A percentile compares a stretch with the other conserved stretches of the same genome.
phyloP scores from a whole-genome alignment of 768 basidiomycete genomes.

The Russula earlei region DNA sequence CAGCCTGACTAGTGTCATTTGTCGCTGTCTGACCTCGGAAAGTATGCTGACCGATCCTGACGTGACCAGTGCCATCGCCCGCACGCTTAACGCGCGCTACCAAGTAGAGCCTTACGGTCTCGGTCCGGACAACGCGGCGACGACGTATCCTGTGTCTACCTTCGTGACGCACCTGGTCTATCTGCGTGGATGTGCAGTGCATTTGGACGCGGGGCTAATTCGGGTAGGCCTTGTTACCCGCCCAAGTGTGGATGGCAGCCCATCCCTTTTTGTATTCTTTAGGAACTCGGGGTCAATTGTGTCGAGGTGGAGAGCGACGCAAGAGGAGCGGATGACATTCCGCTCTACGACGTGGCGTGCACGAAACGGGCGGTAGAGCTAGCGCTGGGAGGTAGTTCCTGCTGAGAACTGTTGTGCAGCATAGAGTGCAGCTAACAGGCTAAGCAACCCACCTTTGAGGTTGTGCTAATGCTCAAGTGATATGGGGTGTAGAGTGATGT shows the following conservation, averaged over 20 bases:
- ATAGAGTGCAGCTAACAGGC: too few relatives aligned
- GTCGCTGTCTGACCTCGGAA: neutral
- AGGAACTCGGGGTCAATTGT: constrained; percentile 55
- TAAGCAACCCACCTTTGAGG: too few relatives aligned
- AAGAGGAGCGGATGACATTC: constrained; percentile 24
- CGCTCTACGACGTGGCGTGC: constrained; percentile 37
- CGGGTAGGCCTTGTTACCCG: constrained; percentile 39
- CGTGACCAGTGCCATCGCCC: constrained; percentile 48
- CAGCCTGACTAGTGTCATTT: constrained; percentile 17
- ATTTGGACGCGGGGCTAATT: constrained; percentile 51
- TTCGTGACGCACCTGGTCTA: constrained; percentile 83
- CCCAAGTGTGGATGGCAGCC: neutral
- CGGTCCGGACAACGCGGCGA: constrained; percentile 38
- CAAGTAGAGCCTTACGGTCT: constrained; percentile 43
- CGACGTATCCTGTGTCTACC: constrained; percentile 63
- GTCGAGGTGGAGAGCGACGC: constrained; percentile 35
- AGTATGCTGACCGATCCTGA: constrained; percentile 8
- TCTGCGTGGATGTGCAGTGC: constrained; percentile 51
- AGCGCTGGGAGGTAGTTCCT: neutral
- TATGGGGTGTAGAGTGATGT: too few relatives aligned
- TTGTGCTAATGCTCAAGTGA: too few relatives aligned
- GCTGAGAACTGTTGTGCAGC: too few relatives aligned
- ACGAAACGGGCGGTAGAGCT: constrained; percentile 36
- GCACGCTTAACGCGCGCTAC: constrained; percentile 59
- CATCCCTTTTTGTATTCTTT: neutral